Evolutionary conservation across 768 basidiomycete genomes (phyloP), one percentile per base, ranked within the genome.

Genomic region (Termitomyces sp.): DNA sequence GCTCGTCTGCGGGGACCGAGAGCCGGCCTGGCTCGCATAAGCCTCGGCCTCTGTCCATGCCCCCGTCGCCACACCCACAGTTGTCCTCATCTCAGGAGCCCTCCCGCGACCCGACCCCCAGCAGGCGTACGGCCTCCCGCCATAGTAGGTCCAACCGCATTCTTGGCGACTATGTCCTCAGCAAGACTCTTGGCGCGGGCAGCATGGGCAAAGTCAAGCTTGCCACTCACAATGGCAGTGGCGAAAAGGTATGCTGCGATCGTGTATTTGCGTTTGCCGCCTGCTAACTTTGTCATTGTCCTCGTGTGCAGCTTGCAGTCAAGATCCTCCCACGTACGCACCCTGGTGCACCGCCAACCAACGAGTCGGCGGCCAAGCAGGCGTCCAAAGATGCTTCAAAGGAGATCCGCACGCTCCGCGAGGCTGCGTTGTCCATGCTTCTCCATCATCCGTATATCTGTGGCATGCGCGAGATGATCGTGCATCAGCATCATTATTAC

Each of bases 161-260:
- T 57, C 77, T 99, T 15, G 96, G 95, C 33, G 94, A 98, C 69
- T 99, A 97, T 75, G 91, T 91, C 58, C 82, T 99, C 63, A 90
- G 90, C 67, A 98, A 98, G 81, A 97, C 96, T 5, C 80, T 99
- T 42, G 96, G 96, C 26, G 96, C 95, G 21, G 96, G 96, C 38
- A 94, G 91, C 69, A 99, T 99, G 96, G 96, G 96, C 62, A 98
- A 98, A 71, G 96, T 99, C 66, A 99, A 98, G 77, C 83, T 98
- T 11, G 96, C 93, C 3, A 87, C 87, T 19, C 92, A 95, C 71
- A 89, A 88, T 59, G 67, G 85, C 61, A 90, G 92, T 1, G 91
- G 89, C 28, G 95, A 98, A 73, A 96, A 95, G 85, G 96, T 95
- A 64, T 62, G 84, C 75, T 50, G 14, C 55, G 53, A 40, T 58